Evolutionary conservation across 768 basidiomycete species (phyloP), one percentile per base, ranked within the genome.

Genomic region (Leccinum variicolor): DNA sequence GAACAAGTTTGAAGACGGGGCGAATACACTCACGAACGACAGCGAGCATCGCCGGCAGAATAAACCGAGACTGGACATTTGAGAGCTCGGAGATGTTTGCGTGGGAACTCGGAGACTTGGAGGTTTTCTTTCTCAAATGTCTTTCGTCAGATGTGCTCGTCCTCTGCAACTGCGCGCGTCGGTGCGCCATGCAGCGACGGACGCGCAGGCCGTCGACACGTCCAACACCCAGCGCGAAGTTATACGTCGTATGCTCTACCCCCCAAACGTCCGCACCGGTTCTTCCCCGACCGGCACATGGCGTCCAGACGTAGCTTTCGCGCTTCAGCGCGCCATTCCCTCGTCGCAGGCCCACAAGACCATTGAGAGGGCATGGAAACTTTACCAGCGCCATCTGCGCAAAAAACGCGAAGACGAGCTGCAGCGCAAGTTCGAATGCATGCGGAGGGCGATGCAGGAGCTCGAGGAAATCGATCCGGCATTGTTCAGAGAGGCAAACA

Each of bases 291-390:
- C 84, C 3, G 93, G 93, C 11, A 82, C 87, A 55, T 92, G 93
- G 88, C 84, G 92, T 56, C 85, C 86, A 43, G 86, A 93, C 70
- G 88, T 92, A 28, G 83, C 81, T 34, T 82, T 78, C 50, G 86
- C 91, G 9, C 75, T 98, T 15, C 86, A 90, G 62, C 81, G 81
- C 54, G 91, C 91, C n/a, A 88, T 97, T 52, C 92, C 92, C 13
- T 92, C 91, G 3, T 82, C 80, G 5, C 93, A 96, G 71, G 93
- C 91, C 0, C 92, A 97, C 75, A 83, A 93, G 61, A 97, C 93
- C 2, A 94, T 97, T 53, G 88, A 92, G 62, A 84, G 94, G 31
- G 94, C 94, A 4, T 98, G 90, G 90, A 76, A 86, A 52, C 80
- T 98, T 11, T 85, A 92, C 74, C 80, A 83, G 62, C 82, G 94